These are phyloP conservation scores for Letharia lupina DNA, from an alignment of 495 filamentous ascomycete genomes.

Conservation along the genomic window DNA sequence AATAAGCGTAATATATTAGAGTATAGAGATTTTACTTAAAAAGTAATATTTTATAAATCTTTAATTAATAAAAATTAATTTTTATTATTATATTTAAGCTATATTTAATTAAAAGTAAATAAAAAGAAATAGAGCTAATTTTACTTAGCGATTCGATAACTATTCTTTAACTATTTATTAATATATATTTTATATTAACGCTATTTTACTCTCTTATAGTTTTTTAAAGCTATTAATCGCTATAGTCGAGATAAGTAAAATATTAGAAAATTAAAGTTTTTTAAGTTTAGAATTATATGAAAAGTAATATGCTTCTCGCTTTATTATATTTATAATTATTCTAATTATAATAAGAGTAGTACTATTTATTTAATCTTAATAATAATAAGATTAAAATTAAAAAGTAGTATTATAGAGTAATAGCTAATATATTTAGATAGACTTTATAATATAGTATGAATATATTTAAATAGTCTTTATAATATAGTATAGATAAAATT, in stretches of 20 bases:
- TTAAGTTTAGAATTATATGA: background rate
- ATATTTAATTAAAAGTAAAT: background rate
- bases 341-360: background rate
- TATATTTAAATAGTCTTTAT: background rate
- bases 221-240: background rate
- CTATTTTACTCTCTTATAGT: background rate
- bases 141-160: background rate
- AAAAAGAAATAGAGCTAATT: background rate
- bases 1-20: background rate
- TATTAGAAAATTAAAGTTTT: background rate
- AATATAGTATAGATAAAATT: background rate
- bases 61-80: background rate
- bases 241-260: background rate
- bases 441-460: no score
- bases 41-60: background rate
- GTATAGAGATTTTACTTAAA: background rate
- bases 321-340: background rate
- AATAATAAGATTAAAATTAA: background rate
- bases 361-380: background rate
- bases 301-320: background rate
- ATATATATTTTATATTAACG: background rate
- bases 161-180: background rate
- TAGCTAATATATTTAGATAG: background rate
- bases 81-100: background rate
- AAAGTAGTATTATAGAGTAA: background rate